phyloP scores from a whole-genome alignment of 371 early-diverging fungal genomes.

The Rhizomucor pusillus region DNA sequence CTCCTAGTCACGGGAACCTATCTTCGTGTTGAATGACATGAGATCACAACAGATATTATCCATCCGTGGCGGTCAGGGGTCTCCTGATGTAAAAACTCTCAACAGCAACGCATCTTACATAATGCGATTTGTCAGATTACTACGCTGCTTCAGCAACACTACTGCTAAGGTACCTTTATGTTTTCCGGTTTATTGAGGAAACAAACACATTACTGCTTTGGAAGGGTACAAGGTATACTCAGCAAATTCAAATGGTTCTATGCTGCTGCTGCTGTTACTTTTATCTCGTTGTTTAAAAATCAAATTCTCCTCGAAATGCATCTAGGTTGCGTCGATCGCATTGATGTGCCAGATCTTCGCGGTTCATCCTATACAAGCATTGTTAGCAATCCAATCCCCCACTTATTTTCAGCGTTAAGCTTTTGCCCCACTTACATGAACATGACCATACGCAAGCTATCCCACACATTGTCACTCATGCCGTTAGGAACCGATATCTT shows the following conservation, averaged over 20 bases:
- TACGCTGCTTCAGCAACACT: no score
- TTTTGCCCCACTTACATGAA: slow-evolving; percentile 46
- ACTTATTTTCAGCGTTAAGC: background rate
- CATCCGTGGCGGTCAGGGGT: no score
- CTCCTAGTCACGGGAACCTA: no score
- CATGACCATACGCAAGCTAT: slow-evolving; percentile 83
- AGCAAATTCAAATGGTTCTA: background rate
- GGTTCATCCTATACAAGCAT: slow-evolving; percentile 47
- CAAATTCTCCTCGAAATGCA: slow-evolving; percentile 78
- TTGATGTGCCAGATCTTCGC: slow-evolving; percentile 71
- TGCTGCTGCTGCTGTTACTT: no score
- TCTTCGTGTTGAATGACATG: no score
- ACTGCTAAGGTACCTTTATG: background rate
- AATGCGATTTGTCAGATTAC: no score
- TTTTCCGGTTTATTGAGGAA: background rate
- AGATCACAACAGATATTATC: no score
- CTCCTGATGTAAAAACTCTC: no score
- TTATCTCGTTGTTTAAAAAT: slow-evolving; percentile 65
- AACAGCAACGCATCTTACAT: no score
- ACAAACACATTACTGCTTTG: background rate
- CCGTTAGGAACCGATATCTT: slow-evolving; percentile 36
- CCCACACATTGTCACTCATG: slow-evolving; percentile 85
- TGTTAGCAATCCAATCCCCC: background rate
- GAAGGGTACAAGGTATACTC: no score
- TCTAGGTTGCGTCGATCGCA: slow-evolving; percentile 73